Evolutionary conservation across 78 protist genomes (phyloP).

Genomic region (Salpingoeca rosetta): DNA sequence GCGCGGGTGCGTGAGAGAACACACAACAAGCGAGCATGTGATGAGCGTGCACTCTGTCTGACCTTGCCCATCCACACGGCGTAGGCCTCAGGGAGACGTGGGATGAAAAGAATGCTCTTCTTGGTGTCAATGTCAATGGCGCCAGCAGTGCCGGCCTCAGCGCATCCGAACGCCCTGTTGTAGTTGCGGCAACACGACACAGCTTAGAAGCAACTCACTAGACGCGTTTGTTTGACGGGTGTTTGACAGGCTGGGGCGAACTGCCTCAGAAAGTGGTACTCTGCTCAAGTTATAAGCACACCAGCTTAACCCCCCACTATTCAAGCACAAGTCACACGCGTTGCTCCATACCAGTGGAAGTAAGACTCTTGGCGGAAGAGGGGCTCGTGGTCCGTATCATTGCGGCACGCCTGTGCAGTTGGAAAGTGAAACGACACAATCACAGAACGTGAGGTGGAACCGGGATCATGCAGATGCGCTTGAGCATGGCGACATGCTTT

Average conservation of each 20-base stretch:
- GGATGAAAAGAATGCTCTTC: constrained; percentile 1
- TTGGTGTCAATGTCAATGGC: not conserved
- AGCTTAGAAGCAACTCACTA: not conserved
- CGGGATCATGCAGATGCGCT: too few relatives aligned
- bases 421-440: too few relatives aligned
- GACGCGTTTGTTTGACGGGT: not conserved
- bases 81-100: constrained; percentile 16
- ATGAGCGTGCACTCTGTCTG: too few relatives aligned
- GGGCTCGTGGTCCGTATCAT: not conserved
- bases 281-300: too few relatives aligned
- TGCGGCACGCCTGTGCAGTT: not conserved
- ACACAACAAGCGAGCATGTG: too few relatives aligned
- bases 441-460: too few relatives aligned
- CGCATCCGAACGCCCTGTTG: constrained; percentile 3
- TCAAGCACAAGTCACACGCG: not conserved
- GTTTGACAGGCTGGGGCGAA: not conserved
- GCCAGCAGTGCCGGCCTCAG: constrained; percentile 9
- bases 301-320: not conserved
- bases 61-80: constrained; percentile 35
- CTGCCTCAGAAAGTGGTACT: not conserved
- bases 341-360: not conserved
- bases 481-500: too few relatives aligned
- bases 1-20: too few relatives aligned
- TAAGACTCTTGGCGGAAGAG: constrained; percentile 5
- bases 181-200: not conserved